Conservation (phyloP, 768 basidiomycete genomes). For the Psilocybe cyanescens region DNA sequence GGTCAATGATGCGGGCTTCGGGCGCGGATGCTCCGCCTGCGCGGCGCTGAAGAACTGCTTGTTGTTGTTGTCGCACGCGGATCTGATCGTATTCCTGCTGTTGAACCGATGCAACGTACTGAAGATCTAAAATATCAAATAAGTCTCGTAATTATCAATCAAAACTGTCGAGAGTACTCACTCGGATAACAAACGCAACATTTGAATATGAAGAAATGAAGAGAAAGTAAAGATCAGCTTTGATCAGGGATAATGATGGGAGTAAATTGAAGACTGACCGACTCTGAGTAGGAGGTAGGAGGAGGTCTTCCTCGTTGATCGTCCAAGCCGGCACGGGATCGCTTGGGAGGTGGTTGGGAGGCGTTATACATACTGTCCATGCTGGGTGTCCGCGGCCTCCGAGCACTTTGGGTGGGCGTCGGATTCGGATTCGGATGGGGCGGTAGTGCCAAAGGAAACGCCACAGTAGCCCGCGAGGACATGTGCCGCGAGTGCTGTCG, state of each 20-base stretch:
- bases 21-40: conserved; percentile 9
- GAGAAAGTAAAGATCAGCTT: background rate
- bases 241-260: conserved; percentile 8
- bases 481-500: conserved; percentile 22
- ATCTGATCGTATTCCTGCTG: background rate
- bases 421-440: conserved; percentile 40
- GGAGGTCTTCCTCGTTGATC: conserved; percentile 32
- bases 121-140: background rate
- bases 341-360: conserved; percentile 55
- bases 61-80: conserved; percentile 4
- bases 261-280: conserved; percentile 25
- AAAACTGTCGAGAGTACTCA: too few species aligned
- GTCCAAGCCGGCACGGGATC: conserved; percentile 39
- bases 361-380: conserved; percentile 32
- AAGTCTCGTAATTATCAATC: too few species aligned
- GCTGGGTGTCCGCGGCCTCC: conserved; percentile 39
- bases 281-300: conserved; percentile 31
- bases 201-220: background rate
- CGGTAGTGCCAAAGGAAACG: conserved; percentile 37
- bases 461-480: conserved; percentile 18
- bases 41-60: conserved; percentile 1
- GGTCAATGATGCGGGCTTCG: conserved; percentile 23
- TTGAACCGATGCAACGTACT: conserved; percentile 4
- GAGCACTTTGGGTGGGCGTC: conserved; percentile 1
- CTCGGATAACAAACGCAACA: background rate